phyloP scores from a whole-genome alignment of 352 stramenopile genomes.

The Phytophthora fragariaefolia region DNA sequence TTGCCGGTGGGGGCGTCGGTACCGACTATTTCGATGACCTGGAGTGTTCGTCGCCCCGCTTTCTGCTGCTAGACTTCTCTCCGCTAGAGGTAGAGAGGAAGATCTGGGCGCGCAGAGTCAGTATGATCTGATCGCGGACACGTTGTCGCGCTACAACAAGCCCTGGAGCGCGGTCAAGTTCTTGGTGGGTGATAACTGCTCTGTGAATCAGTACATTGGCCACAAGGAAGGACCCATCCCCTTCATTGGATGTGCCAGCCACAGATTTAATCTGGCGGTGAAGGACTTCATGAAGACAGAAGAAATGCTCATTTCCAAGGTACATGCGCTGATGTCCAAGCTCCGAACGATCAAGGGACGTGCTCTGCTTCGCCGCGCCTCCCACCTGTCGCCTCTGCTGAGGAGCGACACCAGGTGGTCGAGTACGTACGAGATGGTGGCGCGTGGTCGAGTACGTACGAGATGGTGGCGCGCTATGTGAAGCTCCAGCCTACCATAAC shows the following conservation, averaged over 20 bases:
- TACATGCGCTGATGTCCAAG: constrained; percentile 18
- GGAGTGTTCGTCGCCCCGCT: not conserved
- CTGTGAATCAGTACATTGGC: constrained; percentile 26
- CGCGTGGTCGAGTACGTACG: too few species aligned
- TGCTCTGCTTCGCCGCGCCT: constrained; percentile 2
- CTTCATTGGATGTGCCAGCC: constrained; percentile 24
- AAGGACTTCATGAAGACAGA: constrained; percentile 14
- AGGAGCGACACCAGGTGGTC: constrained; percentile 1
- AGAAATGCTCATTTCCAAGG: not conserved
- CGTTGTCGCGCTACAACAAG: constrained; percentile 11
- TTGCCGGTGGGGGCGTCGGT: not conserved
- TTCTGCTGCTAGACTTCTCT: constrained; percentile 4
- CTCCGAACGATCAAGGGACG: constrained; percentile 9
- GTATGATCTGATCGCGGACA: constrained; percentile 22
- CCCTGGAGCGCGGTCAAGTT: constrained; percentile 18
- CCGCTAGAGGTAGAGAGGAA: constrained; percentile 18
- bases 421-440: not conserved
- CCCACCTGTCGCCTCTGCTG: not conserved
- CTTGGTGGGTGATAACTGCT: constrained; percentile 28
- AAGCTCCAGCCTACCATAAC: not conserved
- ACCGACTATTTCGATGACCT: not conserved
- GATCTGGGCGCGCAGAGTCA: constrained; percentile 18
- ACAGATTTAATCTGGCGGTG: constrained; percentile 22
- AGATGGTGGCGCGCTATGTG: too few species aligned
- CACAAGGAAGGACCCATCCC: constrained; percentile 1